Conservation (phyloP, 306 rosid genomes). For the Canavalia ensiformis region DNA sequence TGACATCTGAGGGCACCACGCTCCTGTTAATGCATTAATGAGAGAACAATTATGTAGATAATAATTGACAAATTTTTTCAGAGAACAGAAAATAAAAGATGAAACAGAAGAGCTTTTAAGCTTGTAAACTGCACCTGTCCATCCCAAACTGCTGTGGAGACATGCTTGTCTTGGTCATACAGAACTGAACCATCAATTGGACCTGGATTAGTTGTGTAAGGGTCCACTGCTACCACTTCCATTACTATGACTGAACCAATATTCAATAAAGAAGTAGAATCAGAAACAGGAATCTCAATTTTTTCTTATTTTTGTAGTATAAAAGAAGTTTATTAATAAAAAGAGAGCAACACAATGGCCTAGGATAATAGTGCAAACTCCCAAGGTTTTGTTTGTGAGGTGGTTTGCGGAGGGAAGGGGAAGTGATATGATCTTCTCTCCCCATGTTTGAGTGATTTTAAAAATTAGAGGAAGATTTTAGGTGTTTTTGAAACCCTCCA, state of each 20-base stretch:
- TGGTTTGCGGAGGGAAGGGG: too few relatives aligned
- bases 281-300: slow-evolving; percentile 14
- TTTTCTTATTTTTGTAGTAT: neutral
- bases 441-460: too few relatives aligned
- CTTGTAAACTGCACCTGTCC: slow-evolving; percentile 80
- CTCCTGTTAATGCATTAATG: slow-evolving; percentile 66
- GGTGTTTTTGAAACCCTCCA: too few relatives aligned
- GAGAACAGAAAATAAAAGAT: neutral
- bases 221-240: slow-evolving; percentile 77
- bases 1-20: slow-evolving; percentile 99
- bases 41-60: slow-evolving; percentile 25
- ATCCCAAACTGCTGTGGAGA: slow-evolving; percentile 97
- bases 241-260: slow-evolving; percentile 53
- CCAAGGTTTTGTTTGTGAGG: neutral
- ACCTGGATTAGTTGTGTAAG: slow-evolving; percentile 90
- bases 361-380: slow-evolving; percentile 1
- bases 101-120: slow-evolving; percentile 35
- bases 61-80: slow-evolving; percentile 13
- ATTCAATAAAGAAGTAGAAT: slow-evolving; percentile 38
- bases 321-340: neutral
- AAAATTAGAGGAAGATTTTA: too few relatives aligned
- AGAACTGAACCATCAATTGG: slow-evolving; percentile 91
- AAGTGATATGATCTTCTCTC: too few relatives aligned
- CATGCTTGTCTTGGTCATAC: slow-evolving; percentile 99
- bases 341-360: neutral